These are phyloP conservation scores for Capronia americana DNA, from an alignment of 2,329 filamentous ascomycete species.

Conservation along the genomic window DNA sequence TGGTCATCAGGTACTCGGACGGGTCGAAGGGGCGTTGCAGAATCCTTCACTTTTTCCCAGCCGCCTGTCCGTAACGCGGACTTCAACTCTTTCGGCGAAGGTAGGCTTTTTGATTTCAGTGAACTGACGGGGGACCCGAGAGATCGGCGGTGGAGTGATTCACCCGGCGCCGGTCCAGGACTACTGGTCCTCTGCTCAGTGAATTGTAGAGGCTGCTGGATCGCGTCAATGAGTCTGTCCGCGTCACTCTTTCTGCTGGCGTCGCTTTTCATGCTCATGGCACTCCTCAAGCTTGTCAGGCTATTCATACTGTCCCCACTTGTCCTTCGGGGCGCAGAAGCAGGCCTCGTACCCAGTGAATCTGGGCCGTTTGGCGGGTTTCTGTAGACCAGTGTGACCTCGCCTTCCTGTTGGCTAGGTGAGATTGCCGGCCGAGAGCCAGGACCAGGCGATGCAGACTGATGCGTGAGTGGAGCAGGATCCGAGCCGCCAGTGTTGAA, in stretches of 20 bases:
- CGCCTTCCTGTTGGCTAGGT: constrained; percentile 42
- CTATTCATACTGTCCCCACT: constrained; percentile 46
- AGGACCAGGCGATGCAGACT: background rate
- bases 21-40: constrained; percentile 44
- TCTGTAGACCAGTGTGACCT: constrained; percentile 47
- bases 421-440: constrained; percentile 9
- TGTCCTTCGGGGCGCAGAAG: constrained; percentile 38
- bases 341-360: constrained; percentile 16
- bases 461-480: constrained; percentile 14
- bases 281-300: constrained; percentile 43
- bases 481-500: constrained; percentile 66
- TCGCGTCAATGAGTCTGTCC: constrained; percentile 51
- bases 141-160: constrained; percentile 4
- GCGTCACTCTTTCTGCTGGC: constrained; percentile 46
- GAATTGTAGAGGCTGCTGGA: constrained; percentile 47
- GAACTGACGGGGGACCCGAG: constrained; percentile 8
- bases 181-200: constrained; percentile 11
- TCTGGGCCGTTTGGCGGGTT: constrained; percentile 38
- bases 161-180: background rate
- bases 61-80: constrained; percentile 36
- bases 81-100: constrained; percentile 10
- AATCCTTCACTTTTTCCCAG: constrained; percentile 44
- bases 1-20: constrained; percentile 42
- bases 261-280: constrained; percentile 39
- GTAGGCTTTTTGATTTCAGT: constrained; percentile 25